phyloP scores from a whole-genome alignment of 1,284 basidiomycete species.

The Rhodotorula glutinis region DNA sequence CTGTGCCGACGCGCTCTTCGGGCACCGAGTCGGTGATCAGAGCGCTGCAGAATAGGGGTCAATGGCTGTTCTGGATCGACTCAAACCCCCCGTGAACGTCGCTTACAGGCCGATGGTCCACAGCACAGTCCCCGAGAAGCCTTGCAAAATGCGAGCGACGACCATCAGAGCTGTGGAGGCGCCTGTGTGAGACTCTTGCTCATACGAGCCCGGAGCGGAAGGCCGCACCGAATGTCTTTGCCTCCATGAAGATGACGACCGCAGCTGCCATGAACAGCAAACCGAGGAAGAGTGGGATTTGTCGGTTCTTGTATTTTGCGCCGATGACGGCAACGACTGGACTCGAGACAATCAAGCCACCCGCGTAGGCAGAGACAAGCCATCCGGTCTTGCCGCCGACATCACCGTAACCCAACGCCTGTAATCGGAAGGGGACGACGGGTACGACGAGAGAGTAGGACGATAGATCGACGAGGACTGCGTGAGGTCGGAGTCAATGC shows the following conservation, averaged over 20 bases:
- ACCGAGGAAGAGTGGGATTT: slow-evolving; percentile 33
- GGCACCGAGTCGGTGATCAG: slow-evolving; percentile 37
- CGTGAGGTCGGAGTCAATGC: not conserved
- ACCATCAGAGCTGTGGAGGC: slow-evolving; percentile 26
- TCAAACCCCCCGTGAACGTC: no score
- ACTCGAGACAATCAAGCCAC: slow-evolving; percentile 36
- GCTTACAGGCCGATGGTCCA: slow-evolving; percentile 41
- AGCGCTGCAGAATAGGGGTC: not conserved
- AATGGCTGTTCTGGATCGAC: no score
- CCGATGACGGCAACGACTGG: slow-evolving; percentile 8
- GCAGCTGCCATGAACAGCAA: slow-evolving; percentile 42
- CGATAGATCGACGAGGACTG: slow-evolving; percentile 31
- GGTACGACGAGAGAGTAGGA: slow-evolving; percentile 26
- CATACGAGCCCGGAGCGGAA: no score
- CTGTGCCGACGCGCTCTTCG: slow-evolving; percentile 22
- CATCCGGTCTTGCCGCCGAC: slow-evolving; percentile 40
- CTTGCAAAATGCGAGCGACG: slow-evolving; percentile 42
- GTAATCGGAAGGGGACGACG: slow-evolving; percentile 41
- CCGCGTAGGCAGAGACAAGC: slow-evolving; percentile 41
- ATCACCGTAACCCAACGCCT: slow-evolving; percentile 37
- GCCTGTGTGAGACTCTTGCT: no score
- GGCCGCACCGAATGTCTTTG: slow-evolving; percentile 23
- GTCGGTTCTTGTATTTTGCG: slow-evolving; percentile 28
- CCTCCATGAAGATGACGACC: slow-evolving; percentile 43
- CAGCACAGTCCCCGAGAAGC: slow-evolving; percentile 40